phyloP scores from a whole-genome alignment of 176 grass and related monocot genomes.

The Oryza longistaminata region DNA sequence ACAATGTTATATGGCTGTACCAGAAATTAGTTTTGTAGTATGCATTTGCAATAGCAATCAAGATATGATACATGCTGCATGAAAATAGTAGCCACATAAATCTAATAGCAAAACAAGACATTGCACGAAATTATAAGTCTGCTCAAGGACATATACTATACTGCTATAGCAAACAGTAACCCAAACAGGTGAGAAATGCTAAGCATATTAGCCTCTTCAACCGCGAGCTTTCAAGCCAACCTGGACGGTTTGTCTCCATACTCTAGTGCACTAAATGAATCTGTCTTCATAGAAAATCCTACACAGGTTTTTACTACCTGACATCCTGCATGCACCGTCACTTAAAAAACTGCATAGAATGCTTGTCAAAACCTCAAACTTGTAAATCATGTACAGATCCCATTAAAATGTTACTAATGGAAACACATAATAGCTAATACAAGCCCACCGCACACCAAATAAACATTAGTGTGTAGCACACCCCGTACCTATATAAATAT shows the following conservation, averaged over 20 bases:
- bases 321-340: not conserved
- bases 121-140: not conserved
- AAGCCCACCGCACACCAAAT: not conserved
- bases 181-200: constrained; percentile 11
- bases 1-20: not conserved
- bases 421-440: constrained; percentile 20
- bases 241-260: not conserved
- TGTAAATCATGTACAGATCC: constrained; percentile 16
- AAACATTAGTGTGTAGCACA: not conserved
- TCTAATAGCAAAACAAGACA: not conserved
- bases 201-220: constrained; percentile 15
- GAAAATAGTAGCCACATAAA: not conserved
- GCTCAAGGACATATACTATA: not conserved
- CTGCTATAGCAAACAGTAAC: not conserved
- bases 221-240: constrained; percentile 3
- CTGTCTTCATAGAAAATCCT: constrained; percentile 13
- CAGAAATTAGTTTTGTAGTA: constrained; percentile 1
- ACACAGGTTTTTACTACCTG: constrained; percentile 16
- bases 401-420: not conserved
- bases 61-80: constrained; percentile 4
- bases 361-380: not conserved
- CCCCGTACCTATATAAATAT: not conserved
- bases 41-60: constrained; percentile 1
- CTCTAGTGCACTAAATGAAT: not conserved
- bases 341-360: not conserved